phyloP scores from a whole-genome alignment of 192 early-diverging fungal species.

The Phlyctochytrium planicorne region DNA sequence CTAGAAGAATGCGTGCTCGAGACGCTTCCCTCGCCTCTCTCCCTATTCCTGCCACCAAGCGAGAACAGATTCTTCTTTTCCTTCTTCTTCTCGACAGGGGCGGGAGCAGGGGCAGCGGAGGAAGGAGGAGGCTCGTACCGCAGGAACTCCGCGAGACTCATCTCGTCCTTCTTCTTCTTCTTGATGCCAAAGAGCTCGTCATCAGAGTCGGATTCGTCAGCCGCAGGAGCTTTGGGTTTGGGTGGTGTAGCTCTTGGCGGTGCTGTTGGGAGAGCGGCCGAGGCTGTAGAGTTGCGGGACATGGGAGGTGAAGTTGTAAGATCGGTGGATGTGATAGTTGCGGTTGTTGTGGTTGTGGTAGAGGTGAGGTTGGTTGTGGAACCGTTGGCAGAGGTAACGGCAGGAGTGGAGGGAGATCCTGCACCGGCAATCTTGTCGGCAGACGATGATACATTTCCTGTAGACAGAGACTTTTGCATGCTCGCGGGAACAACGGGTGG shows the following conservation, averaged over 20 bases:
- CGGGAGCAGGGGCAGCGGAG: neutral
- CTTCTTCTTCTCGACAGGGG: neutral
- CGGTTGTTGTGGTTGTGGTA: neutral
- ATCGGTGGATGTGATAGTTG: neutral
- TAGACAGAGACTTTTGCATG: neutral
- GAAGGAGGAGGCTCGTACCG: neutral
- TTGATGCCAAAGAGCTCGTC: neutral
- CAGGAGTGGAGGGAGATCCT: neutral
- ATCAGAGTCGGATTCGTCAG: neutral
- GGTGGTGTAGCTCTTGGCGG: neutral
- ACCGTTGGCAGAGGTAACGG: neutral
- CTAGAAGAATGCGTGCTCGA: neutral
- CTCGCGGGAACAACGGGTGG: neutral
- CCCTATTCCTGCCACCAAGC: neutral
- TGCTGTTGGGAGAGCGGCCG: no score
- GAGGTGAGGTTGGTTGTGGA: neutral
- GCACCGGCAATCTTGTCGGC: no score
- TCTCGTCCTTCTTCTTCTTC: neutral
- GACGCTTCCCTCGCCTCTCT: no score
- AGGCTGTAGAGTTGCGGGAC: neutral
- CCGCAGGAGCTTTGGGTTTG: neutral
- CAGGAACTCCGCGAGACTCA: neutral
- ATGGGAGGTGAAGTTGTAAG: neutral
- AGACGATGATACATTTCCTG: neutral
- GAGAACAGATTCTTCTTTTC: neutral